Percentiles rank a stretch among this genome's conserved stretches.
Evolutionary conservation across 108 stramenopile genomes (phyloP).

Genomic region (Poteriospumella lacustris): DNA sequence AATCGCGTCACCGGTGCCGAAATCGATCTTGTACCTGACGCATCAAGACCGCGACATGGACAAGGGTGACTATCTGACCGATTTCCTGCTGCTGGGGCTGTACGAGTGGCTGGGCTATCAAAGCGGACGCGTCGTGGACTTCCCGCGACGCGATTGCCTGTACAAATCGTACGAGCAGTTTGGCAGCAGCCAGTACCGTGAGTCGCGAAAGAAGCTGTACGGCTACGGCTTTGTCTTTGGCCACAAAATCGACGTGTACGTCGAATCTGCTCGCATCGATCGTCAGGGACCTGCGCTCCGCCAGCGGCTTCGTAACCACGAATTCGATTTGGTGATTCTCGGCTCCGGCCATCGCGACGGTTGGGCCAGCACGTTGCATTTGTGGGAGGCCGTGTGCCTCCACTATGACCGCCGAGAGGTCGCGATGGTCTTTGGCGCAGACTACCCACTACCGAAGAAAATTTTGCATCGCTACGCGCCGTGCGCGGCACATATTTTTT

Average conservation of each 20-base stretch:
- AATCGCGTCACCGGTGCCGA: too few species aligned
- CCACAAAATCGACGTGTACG: neutral
- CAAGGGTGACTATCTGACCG: neutral
- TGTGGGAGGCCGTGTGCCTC: too few species aligned
- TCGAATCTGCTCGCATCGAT: neutral
- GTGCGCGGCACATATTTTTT: too few species aligned
- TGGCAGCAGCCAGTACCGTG: neutral
- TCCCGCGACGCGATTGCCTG: neutral
- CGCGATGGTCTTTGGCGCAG: too few species aligned
- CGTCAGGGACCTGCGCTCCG: neutral
- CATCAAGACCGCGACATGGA: neutral
- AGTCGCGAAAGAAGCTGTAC: neutral
- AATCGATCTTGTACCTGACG: neutral
- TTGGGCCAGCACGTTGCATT: too few species aligned
- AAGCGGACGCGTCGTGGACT: neutral
- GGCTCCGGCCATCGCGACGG: neutral
- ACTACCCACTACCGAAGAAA: too few species aligned
- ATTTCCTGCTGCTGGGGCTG: neutral
- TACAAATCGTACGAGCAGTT: neutral
- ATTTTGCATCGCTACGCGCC: too few species aligned
- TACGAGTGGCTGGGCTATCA: neutral
- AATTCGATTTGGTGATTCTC: neutral
- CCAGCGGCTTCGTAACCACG: neutral
- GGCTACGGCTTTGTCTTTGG: conserved; percentile 11
- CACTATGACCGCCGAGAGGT: too few species aligned